Percentiles rank a stretch among this genome's conserved stretches.
These are phyloP conservation scores for Mycosarcoma maydis DNA, from an alignment of 1,284 basidiomycete genomes.

Conservation along the genomic window DNA sequence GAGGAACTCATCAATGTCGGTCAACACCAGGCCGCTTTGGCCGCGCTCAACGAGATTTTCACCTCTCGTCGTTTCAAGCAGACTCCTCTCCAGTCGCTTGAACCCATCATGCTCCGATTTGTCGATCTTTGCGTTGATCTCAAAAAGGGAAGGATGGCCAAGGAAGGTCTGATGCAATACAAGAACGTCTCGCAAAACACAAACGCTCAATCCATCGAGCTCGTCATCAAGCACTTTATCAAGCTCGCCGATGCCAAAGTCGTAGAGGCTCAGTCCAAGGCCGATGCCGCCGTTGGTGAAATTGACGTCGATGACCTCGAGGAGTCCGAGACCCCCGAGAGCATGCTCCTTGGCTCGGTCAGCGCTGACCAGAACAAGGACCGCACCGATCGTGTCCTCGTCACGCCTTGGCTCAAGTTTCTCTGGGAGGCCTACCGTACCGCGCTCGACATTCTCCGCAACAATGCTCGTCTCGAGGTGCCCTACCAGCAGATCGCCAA, in stretches of 20 bases:
- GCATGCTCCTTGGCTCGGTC: slow-evolving; percentile 85
- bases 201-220: slow-evolving; percentile 89
- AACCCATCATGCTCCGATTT: slow-evolving; percentile 91
- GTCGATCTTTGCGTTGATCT: slow-evolving; percentile 95
- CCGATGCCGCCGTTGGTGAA: slow-evolving; percentile 64
- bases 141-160: slow-evolving; percentile 90
- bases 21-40: slow-evolving; percentile 85
- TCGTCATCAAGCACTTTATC: slow-evolving; percentile 89
- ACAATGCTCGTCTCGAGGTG: slow-evolving; percentile 90
- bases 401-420: slow-evolving; percentile 98
- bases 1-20: slow-evolving; percentile 91
- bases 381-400: slow-evolving; percentile 91
- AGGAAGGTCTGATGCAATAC: slow-evolving; percentile 86
- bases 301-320: slow-evolving; percentile 69
- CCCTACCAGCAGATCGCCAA: slow-evolving; percentile 99
- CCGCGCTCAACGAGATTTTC: slow-evolving; percentile 90
- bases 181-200: slow-evolving; percentile 84
- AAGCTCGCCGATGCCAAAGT: slow-evolving; percentile 83
- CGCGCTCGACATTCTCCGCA: slow-evolving; percentile 93
- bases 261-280: slow-evolving; percentile 62
- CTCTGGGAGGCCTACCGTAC: slow-evolving; percentile 98
- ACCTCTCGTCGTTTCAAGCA: slow-evolving; percentile 91
- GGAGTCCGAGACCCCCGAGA: slow-evolving; percentile 86
- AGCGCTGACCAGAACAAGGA: slow-evolving; percentile 92
- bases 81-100: slow-evolving; percentile 86